Percentiles rank a stretch among this genome's conserved stretches.
phyloP scores from a whole-genome alignment of 108 stramenopile species.

The Skeletonema costatum region DNA sequence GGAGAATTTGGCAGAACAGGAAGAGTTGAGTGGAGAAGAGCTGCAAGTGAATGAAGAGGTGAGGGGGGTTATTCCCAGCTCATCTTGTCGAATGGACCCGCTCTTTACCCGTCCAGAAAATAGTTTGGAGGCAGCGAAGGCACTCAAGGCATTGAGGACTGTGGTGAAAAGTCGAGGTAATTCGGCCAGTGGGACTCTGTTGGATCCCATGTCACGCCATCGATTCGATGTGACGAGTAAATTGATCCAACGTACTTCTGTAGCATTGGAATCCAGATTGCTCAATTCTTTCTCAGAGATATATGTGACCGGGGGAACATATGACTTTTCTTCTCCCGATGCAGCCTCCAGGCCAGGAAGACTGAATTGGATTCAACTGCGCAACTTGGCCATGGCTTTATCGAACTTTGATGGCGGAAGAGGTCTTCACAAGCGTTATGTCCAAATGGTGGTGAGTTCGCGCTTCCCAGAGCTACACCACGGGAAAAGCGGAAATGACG shows the following conservation, averaged over 20 bases:
- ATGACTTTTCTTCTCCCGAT: slow-evolving; percentile 66
- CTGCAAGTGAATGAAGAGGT: slow-evolving; percentile 80
- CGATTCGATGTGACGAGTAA: slow-evolving; percentile 78
- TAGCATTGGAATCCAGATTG: slow-evolving; percentile 72
- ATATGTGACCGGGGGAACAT: slow-evolving; percentile 68
- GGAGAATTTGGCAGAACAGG: slow-evolving; percentile 84
- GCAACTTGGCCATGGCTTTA: slow-evolving; percentile 71
- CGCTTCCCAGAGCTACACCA: slow-evolving; percentile 81
- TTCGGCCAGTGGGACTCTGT: slow-evolving; percentile 46
- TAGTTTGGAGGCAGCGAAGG: slow-evolving; percentile 71
- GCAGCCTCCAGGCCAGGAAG: slow-evolving; percentile 53
- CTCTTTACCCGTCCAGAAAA: slow-evolving; percentile 74
- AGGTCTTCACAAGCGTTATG: slow-evolving; percentile 72
- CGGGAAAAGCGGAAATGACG: slow-evolving; percentile 27
- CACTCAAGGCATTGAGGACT: slow-evolving; percentile 69
- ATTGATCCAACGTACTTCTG: slow-evolving; percentile 71
- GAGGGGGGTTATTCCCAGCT: slow-evolving; percentile 59
- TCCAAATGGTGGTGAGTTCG: slow-evolving; percentile 73
- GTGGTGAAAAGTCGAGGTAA: slow-evolving; percentile 78
- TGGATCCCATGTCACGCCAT: slow-evolving; percentile 53
- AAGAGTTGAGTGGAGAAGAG: slow-evolving; percentile 60
- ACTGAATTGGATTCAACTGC: slow-evolving; percentile 72
- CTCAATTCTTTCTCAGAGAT: slow-evolving; percentile 70
- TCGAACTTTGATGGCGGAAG: slow-evolving; percentile 75
- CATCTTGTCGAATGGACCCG: slow-evolving; percentile 77